phyloP scores from a whole-genome alignment of 257 asterid species.

The Echites panduratus region DNA sequence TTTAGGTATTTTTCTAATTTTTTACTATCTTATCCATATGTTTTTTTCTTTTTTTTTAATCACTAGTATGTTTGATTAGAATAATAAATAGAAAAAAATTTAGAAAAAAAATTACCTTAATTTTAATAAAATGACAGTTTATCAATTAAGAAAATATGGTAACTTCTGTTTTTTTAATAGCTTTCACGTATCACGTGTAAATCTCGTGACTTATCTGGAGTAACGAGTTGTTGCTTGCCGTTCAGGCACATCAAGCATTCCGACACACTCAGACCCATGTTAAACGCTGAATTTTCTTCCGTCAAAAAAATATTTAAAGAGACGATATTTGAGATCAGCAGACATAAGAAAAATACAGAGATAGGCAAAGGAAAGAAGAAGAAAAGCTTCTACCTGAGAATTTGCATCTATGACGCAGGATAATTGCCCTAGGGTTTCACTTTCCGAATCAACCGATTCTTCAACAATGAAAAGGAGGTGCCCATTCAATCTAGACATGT shows the following conservation, averaged over 20 bases:
- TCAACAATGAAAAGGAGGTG: slow-evolving; percentile 75
- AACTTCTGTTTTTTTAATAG: too few relatives aligned
- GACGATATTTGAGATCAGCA: too few relatives aligned
- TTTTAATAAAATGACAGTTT: too few relatives aligned
- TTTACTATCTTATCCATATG: too few relatives aligned
- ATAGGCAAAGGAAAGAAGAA: not conserved
- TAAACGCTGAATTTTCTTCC: slow-evolving; percentile 3
- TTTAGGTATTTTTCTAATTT: too few relatives aligned
- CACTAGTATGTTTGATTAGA: too few relatives aligned
- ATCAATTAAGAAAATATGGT: too few relatives aligned
- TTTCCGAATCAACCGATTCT: slow-evolving; percentile 50
- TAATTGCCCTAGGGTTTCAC: slow-evolving; percentile 58
- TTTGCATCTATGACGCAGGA: slow-evolving; percentile 55
- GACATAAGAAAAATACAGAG: not conserved
- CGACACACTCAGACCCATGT: not conserved
- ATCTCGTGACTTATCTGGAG: not conserved
- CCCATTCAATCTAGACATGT: not conserved
- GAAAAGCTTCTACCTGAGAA: not conserved
- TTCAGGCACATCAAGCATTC: not conserved
- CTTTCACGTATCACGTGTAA: not conserved
- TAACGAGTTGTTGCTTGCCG: not conserved
- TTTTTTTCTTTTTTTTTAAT: too few relatives aligned
- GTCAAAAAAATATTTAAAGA: not conserved
- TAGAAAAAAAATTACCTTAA: too few relatives aligned
- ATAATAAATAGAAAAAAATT: too few relatives aligned